Evolutionary conservation across 1,284 basidiomycete species (phyloP), one percentile per base, ranked within the genome.

Genomic region (Heterobasidion occidentale): DNA sequence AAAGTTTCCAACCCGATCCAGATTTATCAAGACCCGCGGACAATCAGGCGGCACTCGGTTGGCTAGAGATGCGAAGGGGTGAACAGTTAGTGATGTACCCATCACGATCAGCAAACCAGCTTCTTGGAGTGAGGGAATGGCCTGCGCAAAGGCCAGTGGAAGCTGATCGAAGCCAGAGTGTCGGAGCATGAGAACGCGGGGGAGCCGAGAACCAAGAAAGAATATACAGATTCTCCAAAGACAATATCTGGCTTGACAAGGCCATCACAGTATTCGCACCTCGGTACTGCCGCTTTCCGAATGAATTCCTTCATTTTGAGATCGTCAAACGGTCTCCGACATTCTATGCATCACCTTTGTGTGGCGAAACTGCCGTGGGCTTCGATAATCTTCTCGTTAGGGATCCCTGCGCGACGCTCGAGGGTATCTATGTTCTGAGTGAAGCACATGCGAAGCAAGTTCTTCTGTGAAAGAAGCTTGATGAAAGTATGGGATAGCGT

Each of bases 371-470:
- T 92, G 1, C 94, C 96, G 66, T 99, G 96, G 0, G 97, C 97
- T 72, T 98, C 96, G 38, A 98, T 79, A 58, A 99, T 86, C 63
- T 81, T 81, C 20, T 83, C 71, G 0, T 71, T 75, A 0, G 90
- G 84, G 0, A 98, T 79, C 7, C 92, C 92, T 0, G 94, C 90
- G 1, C 86, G 79, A 3, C 91, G 80, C 68, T 98, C 96, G 17
- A 99, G 81, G 0, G 93, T 97, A 68, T 98, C 96, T 57, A 98
- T 94, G 65, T 92, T 91, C 69, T 93, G 91, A 11, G 92, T 94
- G 64, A 92, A 92, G 69, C 89, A 90, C 45, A 79, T 85, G 58
- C 84, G 79, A 0, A 96, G 77, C 33, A 88, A 75, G 1, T 70
- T 67, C 62, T 88, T 86, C 19, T 82, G 73, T 36, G 83, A 74